Evolutionary conservation across 495 filamentous ascomycete genomes (phyloP), one percentile per base, ranked within the genome.

Genomic region (Trichoderma asperelloides): DNA sequence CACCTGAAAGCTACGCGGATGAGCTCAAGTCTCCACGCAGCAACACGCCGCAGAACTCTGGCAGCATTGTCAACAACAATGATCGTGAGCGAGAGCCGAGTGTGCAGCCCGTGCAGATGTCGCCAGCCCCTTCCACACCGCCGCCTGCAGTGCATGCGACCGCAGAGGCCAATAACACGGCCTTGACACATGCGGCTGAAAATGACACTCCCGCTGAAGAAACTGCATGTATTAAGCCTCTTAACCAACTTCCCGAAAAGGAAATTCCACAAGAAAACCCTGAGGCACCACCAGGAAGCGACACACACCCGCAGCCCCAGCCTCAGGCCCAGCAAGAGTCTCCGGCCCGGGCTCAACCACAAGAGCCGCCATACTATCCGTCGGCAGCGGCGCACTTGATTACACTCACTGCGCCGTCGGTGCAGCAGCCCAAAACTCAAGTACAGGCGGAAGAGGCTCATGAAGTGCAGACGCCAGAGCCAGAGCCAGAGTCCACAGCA

Each of bases 231-330:
- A 8, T 28, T 18, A 18, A 60, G 55, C 55, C 55, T 18, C 27
- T 25, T 60, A 11, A 28, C 55, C 55, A 33, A 60, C 55, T 60
- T 60, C 55, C 55, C 55, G 55, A 60, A 28, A 30, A 60, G 55
- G 55, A 28, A 60, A 60, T 60, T 60, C 55, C 9, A 13, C 55
- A 60, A 3, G 55, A 30, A 11, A 27, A n/a, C 23, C 23, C 55
- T 60, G 23, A 28, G 23, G 55, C 13, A 25, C 21, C 55, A 30
- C 55, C 9, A n/a, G 55, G 2, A 23, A 16, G 27, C 55, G 23
- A 60, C 9, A 28, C 23, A 13, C 55, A 1, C 13, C 3, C 55
- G 12, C 55, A 27, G 27, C 6, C 27, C 1, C 9, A 30, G 27
- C 55, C 55, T 28, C 23, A 51, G 18, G 13, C 43, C 25, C 49